A percentile compares a stretch with the other conserved stretches of the same genome.
Evolutionary conservation across 2,329 filamentous ascomycete species (phyloP).

Genomic region (Talaromyces sp.): DNA sequence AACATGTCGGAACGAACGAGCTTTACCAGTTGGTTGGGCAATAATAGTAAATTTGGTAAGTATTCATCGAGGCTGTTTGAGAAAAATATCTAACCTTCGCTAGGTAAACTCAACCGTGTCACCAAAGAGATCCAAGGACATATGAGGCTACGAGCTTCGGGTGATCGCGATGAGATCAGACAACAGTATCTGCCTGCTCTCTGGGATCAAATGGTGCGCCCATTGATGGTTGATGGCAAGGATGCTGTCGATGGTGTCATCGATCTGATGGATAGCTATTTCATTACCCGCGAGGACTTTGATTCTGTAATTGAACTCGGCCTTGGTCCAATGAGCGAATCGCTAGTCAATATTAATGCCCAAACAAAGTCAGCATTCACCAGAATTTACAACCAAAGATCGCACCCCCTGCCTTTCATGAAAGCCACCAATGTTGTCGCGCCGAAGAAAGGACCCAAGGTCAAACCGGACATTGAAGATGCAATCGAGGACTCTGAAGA

Average conservation of each 20-base stretch:
- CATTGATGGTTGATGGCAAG: constrained; percentile 73
- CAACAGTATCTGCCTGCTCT: constrained; percentile 90
- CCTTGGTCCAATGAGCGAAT: constrained; percentile 77
- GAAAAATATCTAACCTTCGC: constrained; percentile 19
- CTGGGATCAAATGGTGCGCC: constrained; percentile 75
- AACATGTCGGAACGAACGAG: constrained; percentile 66
- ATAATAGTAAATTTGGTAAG: constrained; percentile 82
- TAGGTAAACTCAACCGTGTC: constrained; percentile 66
- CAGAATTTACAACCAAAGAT: constrained; percentile 79
- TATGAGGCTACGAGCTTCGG: constrained; percentile 87
- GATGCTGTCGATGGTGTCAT: constrained; percentile 80
- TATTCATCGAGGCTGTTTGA: neutral
- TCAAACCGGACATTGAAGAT: constrained; percentile 91
- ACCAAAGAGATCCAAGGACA: constrained; percentile 95
- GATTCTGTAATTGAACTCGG: constrained; percentile 90
- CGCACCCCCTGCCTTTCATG: constrained; percentile 92
- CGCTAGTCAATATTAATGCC: constrained; percentile 71
- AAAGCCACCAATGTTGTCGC: constrained; percentile 76
- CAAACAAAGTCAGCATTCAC: constrained; percentile 90
- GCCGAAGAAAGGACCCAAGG: constrained; percentile 67
- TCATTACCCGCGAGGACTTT: constrained; percentile 88
- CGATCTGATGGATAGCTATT: constrained; percentile 95
- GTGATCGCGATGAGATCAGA: constrained; percentile 87
- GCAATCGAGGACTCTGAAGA: constrained; percentile 86
- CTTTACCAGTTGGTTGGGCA: constrained; percentile 91